Evolutionary conservation across 2,329 filamentous ascomycete genomes (phyloP).

Genomic region (Tolypocladium amazonense): DNA sequence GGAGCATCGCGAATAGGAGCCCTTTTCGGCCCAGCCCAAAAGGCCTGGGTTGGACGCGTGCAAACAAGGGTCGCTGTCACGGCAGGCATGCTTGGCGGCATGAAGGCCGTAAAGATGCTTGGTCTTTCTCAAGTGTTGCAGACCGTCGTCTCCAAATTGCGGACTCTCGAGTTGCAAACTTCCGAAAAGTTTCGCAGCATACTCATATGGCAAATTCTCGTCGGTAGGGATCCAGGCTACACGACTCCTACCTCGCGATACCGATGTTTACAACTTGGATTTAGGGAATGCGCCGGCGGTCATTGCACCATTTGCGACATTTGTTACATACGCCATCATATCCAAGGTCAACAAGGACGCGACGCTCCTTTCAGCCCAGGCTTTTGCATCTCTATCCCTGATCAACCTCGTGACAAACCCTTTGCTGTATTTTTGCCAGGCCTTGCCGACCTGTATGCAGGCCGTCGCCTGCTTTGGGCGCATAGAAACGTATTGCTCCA

Average conservation of each 20-base stretch:
- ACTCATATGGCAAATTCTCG: background rate
- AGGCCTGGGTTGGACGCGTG: background rate
- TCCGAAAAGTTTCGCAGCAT: background rate
- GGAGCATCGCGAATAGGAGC: background rate
- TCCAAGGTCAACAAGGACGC: background rate
- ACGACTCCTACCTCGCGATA: background rate
- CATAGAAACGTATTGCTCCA: background rate
- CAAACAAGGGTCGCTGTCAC: constrained; percentile 1
- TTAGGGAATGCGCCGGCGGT: background rate
- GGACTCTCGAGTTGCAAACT: background rate
- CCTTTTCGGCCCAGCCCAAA: background rate
- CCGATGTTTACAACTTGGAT: background rate
- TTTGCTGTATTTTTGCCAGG: background rate
- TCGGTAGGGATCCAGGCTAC: background rate
- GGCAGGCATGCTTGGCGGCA: background rate
- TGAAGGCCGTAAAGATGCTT: constrained; percentile 4
- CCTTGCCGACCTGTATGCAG: background rate
- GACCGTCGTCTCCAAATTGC: background rate
- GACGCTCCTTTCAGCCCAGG: background rate
- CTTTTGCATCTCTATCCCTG: background rate
- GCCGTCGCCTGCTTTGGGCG: background rate
- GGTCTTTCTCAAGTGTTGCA: background rate
- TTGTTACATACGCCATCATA: background rate
- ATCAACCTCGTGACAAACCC: background rate
- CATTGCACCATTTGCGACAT: background rate